phyloP scores from a whole-genome alignment of 2,329 filamentous ascomycete species.

The Phialemonium atrogriseum region DNA sequence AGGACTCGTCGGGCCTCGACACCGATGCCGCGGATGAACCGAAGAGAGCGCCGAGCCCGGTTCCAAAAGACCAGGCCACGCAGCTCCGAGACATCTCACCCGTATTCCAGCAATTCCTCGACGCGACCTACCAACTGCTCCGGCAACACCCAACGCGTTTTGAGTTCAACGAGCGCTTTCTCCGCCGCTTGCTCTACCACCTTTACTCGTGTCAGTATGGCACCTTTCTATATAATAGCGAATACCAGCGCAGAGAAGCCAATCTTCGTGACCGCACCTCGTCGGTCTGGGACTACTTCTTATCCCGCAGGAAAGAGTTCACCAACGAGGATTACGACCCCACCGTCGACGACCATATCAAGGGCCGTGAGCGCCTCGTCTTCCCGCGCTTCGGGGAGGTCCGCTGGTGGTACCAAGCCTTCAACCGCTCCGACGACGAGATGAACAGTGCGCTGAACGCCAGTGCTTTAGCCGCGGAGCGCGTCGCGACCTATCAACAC shows the following conservation, averaged over 20 bases:
- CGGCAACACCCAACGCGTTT: constrained; percentile 82
- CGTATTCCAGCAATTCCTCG: constrained; percentile 95
- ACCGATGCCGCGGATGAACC: constrained; percentile 40
- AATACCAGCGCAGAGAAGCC: constrained; percentile 73
- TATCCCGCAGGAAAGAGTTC: constrained; percentile 73
- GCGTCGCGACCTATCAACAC: constrained; percentile 20
- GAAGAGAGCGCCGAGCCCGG: constrained; percentile 16
- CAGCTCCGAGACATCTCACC: constrained; percentile 87
- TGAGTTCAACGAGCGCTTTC: constrained; percentile 92
- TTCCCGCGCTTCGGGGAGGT: constrained; percentile 70
- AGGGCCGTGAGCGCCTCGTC: constrained; percentile 74
- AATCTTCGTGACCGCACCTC: constrained; percentile 63
- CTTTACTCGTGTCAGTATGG: constrained; percentile 95
- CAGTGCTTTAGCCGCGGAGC: constrained; percentile 40
- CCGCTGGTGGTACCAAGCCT: constrained; percentile 90
- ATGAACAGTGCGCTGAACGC: constrained; percentile 70
- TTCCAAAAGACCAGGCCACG: constrained; percentile 57
- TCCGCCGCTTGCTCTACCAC: constrained; percentile 84
- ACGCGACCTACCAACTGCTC: constrained; percentile 84
- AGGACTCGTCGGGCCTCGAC: constrained; percentile 53
- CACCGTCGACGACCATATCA: constrained; percentile 67
- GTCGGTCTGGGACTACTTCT: constrained; percentile 94
- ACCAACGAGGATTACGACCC: constrained; percentile 71
- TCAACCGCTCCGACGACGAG: constrained; percentile 78
- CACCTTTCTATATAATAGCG: constrained; percentile 91